Conservation (phyloP, 1,284 basidiomycete species). For the Apiotrichum sp. region DNA sequence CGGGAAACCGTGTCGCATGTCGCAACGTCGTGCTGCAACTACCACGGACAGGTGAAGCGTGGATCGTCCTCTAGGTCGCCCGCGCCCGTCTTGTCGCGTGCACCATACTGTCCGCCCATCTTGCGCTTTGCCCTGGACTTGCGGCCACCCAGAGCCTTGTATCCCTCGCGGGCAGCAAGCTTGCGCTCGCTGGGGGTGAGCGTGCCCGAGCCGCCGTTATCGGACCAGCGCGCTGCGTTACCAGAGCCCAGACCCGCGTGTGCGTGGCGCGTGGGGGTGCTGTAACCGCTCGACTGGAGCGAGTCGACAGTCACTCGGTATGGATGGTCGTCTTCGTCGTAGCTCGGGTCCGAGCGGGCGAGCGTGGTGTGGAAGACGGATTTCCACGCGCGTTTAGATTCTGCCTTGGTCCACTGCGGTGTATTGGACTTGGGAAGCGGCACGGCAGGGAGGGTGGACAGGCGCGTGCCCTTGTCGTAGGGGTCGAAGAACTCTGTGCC, state of each 20-base stretch:
- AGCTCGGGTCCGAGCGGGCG: conserved; percentile 30
- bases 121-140: conserved; percentile 61
- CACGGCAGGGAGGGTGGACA: conserved; percentile 50
- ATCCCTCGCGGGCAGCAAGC: conserved; percentile 75
- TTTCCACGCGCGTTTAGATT: conserved; percentile 44
- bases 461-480: conserved; percentile 46
- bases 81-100: conserved; percentile 38
- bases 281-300: conserved; percentile 57
- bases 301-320: conserved; percentile 38
- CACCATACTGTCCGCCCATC: conserved; percentile 42
- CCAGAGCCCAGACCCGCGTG: conserved; percentile 40
- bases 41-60: conserved; percentile 42
- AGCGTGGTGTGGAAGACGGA: conserved; percentile 35
- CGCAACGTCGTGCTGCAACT: background rate
- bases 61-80: conserved; percentile 28
- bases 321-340: conserved; percentile 31
- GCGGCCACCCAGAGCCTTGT: conserved; percentile 78
- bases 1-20: too few relatives aligned
- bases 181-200: conserved; percentile 58
- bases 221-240: conserved; percentile 30
- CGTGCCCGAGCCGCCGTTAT: conserved; percentile 41
- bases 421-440: conserved; percentile 48
- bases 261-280: conserved; percentile 57
- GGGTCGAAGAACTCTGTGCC: conserved; percentile 46
- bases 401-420: conserved; percentile 48